Evolutionary conservation across 257 asterid genomes (phyloP).

Genomic region (Schizonepeta tenuifolia): DNA sequence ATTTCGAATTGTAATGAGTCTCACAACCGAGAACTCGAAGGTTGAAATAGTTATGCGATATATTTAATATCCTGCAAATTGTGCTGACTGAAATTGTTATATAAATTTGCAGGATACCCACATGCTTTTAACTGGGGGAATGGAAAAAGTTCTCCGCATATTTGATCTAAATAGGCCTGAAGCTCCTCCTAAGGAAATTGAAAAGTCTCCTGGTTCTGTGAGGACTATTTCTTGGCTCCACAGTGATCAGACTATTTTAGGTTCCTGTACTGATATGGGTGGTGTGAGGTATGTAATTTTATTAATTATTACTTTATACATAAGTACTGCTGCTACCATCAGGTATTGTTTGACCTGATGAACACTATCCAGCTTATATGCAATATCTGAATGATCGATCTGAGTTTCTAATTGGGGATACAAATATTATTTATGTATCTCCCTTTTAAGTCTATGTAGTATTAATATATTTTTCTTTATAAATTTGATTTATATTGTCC

Average conservation of each 20-base stretch:
- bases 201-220: conserved; percentile 84
- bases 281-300: conserved; percentile 76
- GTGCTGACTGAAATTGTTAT: conserved; percentile 19
- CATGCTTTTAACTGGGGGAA: conserved; percentile 82
- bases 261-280: conserved; percentile 86
- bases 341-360: not conserved
- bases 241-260: conserved; percentile 85
- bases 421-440: not conserved
- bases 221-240: conserved; percentile 93
- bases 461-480: not conserved
- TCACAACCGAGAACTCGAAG: not conserved
- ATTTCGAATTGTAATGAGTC: not conserved
- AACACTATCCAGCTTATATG: not conserved
- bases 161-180: conserved; percentile 82
- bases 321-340: not conserved
- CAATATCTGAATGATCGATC: not conserved
- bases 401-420: not conserved
- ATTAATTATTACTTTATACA: not conserved
- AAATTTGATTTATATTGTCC: too few relatives aligned
- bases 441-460: not conserved
- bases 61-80: not conserved
- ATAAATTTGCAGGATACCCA: conserved; percentile 64
- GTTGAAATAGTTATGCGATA: not conserved
- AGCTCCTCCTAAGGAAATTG: conserved; percentile 90
- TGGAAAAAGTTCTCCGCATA: conserved; percentile 81